Evolutionary conservation across 2,329 filamentous ascomycete species (phyloP).

Genomic region (Xylariaceae sp.): DNA sequence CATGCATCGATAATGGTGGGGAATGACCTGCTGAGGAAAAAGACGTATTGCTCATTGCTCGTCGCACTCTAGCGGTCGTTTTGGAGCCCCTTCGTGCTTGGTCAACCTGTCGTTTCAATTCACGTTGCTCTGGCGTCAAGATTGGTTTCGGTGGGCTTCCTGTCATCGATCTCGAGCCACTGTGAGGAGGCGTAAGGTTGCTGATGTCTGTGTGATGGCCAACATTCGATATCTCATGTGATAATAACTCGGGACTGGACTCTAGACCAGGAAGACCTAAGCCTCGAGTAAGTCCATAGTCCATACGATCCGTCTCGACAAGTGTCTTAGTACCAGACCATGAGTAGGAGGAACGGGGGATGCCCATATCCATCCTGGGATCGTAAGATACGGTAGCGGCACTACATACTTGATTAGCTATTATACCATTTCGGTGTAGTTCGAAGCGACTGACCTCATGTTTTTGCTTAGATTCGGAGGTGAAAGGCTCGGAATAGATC

Average conservation of each 20-base stretch:
- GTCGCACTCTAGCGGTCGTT: constrained; percentile 46
- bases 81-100: constrained; percentile 57
- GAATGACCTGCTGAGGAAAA: constrained; percentile 35
- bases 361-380: constrained; percentile 48
- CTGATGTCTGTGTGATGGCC: constrained; percentile 45
- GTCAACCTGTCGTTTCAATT: constrained; percentile 58
- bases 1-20: constrained; percentile 41
- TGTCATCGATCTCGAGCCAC: constrained; percentile 49
- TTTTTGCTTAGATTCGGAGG: constrained; percentile 22
- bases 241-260: constrained; percentile 36
- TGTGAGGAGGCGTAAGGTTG: constrained; percentile 46
- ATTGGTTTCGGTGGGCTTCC: constrained; percentile 53
- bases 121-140: constrained; percentile 57
- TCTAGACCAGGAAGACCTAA: constrained; percentile 31
- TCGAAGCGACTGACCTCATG: constrained; percentile 35
- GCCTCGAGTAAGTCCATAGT: constrained; percentile 6
- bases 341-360: constrained; percentile 43
- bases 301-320: constrained; percentile 13
- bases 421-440: constrained; percentile 6
- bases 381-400: constrained; percentile 50
- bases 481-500: constrained; percentile 16
- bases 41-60: constrained; percentile 45
- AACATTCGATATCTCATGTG: constrained; percentile 45
- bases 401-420: constrained; percentile 27
- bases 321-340: constrained; percentile 39